A percentile compares a stretch with the other conserved stretches of the same genome.
phyloP scores from a whole-genome alignment of 2,329 filamentous ascomycete genomes.

The Trichophyton benhamiae region DNA sequence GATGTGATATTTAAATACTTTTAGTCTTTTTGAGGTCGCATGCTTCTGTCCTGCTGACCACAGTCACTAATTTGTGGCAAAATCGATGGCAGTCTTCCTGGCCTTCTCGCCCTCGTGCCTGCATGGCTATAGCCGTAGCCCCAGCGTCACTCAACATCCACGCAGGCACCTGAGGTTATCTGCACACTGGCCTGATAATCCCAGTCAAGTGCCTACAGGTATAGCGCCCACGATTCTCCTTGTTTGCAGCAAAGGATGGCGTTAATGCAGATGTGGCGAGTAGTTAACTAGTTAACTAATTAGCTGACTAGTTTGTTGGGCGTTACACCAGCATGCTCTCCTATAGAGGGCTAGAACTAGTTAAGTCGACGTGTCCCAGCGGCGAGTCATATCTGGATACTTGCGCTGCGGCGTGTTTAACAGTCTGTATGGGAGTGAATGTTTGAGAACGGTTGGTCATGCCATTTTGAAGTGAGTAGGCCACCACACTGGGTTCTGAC shows the following conservation, averaged over 20 bases:
- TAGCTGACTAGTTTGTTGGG: not conserved
- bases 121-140: not conserved
- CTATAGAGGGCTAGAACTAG: not conserved
- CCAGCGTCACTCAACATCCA: not conserved
- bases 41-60: not conserved
- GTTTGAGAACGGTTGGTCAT: slow-evolving; percentile 25
- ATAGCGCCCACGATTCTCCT: not conserved
- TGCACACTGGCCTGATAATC: not conserved
- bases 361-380: not conserved
- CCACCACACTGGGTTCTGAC: slow-evolving; percentile 25
- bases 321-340: not conserved
- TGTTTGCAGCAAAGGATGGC: no score
- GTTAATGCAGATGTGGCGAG: not conserved
- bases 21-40: not conserved
- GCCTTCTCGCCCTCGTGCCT: not conserved
- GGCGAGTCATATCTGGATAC: not conserved
- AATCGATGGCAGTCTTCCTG: not conserved
- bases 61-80: not conserved
- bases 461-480: slow-evolving; percentile 32
- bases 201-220: not conserved
- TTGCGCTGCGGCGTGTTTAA: not conserved
- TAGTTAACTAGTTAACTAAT: not conserved
- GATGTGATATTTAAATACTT: no score
- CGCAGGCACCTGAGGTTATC: not conserved
- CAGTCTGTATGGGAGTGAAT: not conserved